Conservation (phyloP, 805 yeast genomes). For the Nadsonia fulvescens region DNA sequence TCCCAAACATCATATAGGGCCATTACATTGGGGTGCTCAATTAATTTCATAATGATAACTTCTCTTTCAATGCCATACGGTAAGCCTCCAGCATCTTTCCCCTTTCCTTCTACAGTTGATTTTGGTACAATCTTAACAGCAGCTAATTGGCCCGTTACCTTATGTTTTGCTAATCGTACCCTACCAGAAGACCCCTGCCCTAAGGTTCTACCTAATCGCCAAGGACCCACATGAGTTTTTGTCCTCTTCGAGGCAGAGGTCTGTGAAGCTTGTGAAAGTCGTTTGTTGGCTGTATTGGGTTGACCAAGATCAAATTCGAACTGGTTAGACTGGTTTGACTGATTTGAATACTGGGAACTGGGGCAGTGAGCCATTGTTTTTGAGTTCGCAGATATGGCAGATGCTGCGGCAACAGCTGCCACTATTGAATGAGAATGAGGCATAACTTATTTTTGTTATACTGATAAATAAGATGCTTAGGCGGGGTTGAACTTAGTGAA, state of each 20-base stretch:
- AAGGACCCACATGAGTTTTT: conserved; percentile 70
- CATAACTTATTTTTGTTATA: too few relatives aligned
- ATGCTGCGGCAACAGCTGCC: too few relatives aligned
- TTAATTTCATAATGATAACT: conserved; percentile 88
- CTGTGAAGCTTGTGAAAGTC: conserved; percentile 28
- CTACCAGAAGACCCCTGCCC: conserved; percentile 97
- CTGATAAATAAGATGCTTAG: too few relatives aligned
- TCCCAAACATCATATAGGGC: conserved; percentile 96
- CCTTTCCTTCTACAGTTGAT: conserved; percentile 31
- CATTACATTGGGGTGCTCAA: conserved; percentile 86
- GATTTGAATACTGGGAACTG: too few relatives aligned
- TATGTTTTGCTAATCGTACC: conserved; percentile 79
- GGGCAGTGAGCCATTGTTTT: too few relatives aligned
- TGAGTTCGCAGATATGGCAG: too few relatives aligned
- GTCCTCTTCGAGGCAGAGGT: conserved; percentile 24
- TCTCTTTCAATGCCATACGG: conserved; percentile 96
- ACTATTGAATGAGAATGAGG: too few relatives aligned
- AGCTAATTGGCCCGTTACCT: conserved; percentile 70
- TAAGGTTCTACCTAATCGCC: conserved; percentile 87
- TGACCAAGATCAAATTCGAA: too few relatives aligned
- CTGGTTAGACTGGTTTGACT: too few relatives aligned
- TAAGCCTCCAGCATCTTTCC: conserved; percentile 36
- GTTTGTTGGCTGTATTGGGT: conserved; percentile 16
- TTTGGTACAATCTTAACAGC: conserved; percentile 95
- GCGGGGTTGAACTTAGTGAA: too few relatives aligned